phyloP scores from a whole-genome alignment of 1,284 basidiomycete genomes.

The Marasmius fiardii region DNA sequence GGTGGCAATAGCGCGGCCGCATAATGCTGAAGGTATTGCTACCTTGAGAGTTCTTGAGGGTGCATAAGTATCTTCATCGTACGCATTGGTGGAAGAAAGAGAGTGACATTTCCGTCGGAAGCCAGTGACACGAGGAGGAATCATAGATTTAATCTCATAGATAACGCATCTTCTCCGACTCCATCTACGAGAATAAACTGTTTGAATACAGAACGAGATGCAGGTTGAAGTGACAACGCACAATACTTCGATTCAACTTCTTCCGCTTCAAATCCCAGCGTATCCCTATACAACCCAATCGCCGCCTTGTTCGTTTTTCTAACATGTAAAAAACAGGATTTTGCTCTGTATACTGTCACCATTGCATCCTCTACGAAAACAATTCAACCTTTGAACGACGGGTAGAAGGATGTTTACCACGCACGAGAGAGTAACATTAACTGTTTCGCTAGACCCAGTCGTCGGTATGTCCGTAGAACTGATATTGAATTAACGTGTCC shows the following conservation, averaged over 20 bases:
- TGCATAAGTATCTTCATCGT: too few relatives aligned
- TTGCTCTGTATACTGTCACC: constrained; percentile 75
- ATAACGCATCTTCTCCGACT: constrained; percentile 14
- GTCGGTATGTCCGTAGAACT: constrained; percentile 80
- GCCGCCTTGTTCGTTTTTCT: constrained; percentile 87
- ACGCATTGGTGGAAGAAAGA: too few relatives aligned
- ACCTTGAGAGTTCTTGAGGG: too few relatives aligned
- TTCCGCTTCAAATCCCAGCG: constrained; percentile 77
- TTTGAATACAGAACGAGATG: neutral
- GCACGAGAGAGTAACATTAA: constrained; percentile 86
- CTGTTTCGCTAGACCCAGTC: constrained; percentile 84
- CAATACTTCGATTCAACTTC: constrained; percentile 83
- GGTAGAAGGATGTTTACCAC: constrained; percentile 22
- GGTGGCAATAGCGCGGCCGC: too few relatives aligned
- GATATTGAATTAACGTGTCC: constrained; percentile 93
- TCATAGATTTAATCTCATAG: constrained; percentile 12
- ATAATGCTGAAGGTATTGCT: too few relatives aligned
- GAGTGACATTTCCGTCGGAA: too few relatives aligned
- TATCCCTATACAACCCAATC: constrained; percentile 77
- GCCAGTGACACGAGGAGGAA: too few relatives aligned
- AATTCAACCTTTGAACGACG: neutral
- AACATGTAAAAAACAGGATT: constrained; percentile 82
- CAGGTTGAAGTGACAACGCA: constrained; percentile 45
- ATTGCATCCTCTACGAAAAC: constrained; percentile 76
- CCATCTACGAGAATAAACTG: constrained; percentile 3